Base-by-base conservation (phyloP, 164 flowering plant genomes). In the Buxus sempervirens region DNA sequence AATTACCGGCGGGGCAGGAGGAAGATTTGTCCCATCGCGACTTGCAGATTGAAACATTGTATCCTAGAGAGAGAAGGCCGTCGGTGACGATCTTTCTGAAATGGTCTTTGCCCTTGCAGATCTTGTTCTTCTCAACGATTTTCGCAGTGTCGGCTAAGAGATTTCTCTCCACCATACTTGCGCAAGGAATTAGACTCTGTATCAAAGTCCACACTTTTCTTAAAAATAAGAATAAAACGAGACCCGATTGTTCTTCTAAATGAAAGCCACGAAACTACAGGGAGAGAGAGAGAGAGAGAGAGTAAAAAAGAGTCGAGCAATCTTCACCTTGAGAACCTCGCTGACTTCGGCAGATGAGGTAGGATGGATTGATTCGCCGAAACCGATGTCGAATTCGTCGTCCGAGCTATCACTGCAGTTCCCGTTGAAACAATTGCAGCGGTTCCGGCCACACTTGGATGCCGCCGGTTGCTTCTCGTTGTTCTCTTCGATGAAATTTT, bases 361-460 rank as follows among this genome's bases (percentile, higher is more conserved):
- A 19, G 76, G 27, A 38, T 75, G 9, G 38, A 78, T 26, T 20
- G 88, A 72, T 13, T 88, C 94, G 36, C 70, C 62, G 25, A 72
- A 77, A 19, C 75, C 82, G 48, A 66, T 63, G 60, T 88, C 92
- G 21, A 80, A 77, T 61, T 93, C 97, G 23, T 91, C 96, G 57
- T 92, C 95, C 59, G 93, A 87, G 75, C 86, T 84, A 62, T 82
- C 88, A 58, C 78, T 81, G 70, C 79, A 75, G 79, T 81, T 90
- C 1, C 85, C 88, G 70, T 87, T 86, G 81, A 93, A 90, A 84
- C 98, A 93, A 68, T 88, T 89, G 84, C 96, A 88, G 56, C 96
- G 89, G 64, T 79, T 84, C 26, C 89, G 81, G 54, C 90, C 88
- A n/a, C 85, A 83, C 73, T 79, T 82, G 9, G 68, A 84, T 0